Evolutionary conservation across 176 grass and related monocot species (phyloP), one percentile per base, ranked within the genome.

Genomic region (Bolboschoenus planiculmis): DNA sequence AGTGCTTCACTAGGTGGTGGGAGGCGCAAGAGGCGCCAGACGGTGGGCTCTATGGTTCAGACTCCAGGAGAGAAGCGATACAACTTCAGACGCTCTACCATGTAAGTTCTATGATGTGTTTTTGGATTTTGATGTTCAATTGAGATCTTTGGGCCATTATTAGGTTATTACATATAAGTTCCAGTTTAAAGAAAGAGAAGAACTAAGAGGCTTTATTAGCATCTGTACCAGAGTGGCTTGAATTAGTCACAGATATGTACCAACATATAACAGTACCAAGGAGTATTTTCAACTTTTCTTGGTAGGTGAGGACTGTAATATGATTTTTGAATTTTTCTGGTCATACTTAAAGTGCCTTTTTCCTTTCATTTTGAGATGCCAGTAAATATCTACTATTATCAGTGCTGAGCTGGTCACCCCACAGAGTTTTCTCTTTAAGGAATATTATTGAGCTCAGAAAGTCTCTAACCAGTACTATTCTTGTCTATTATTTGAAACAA

Each of bases 21-120:
- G n/a, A 81, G 79, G 40, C 51, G 55, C 14, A 81, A 81, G 56
- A 81, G 79, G 24, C 79, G 57, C 26, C 79, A 81, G 21, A 64
- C 79, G 3, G 79, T 18, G 21, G 79, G 79, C 4, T 9, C 77
- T 24, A 39, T 58, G 26, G 36, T 40, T 44, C 79, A 61, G n/a
- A 81, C 79, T 40, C 79, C 79, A 15, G 79, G 79, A 62, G 79
- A 81, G 56, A 81, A 81, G 40, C 79, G 79, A 46, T 81, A 81
- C 21, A 81, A 81, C 27, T 62, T 81, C 18, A 43, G 79, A 64
- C 79, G 79, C 79, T 64, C 79, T 63, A 81, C 79, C 57, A 81
- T 59, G 79, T 81, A 61, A 61, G 57, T 81, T 80, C 10, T 58
- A 51, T 48, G 11, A 30, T 47, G 50, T 30, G 13, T 50, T 75